A percentile compares a stretch with the other conserved stretches of the same genome.
These are phyloP conservation scores for Calonectria naviculata DNA, from an alignment of 2,329 filamentous ascomycete species.

Conservation along the genomic window DNA sequence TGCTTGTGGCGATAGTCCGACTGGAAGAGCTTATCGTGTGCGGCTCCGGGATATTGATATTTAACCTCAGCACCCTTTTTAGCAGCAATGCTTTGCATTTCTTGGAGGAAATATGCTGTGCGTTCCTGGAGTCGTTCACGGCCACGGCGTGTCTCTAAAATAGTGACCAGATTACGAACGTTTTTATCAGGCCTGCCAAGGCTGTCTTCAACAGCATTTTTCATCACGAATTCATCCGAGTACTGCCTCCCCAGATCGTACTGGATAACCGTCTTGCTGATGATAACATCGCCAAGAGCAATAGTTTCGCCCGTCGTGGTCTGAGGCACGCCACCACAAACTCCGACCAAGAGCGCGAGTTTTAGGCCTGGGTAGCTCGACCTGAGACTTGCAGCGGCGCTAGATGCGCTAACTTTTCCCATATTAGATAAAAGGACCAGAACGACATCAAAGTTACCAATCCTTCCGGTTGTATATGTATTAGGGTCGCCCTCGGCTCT, in stretches of 20 bases:
- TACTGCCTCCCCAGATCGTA: conserved; percentile 43
- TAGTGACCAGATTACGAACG: conserved; percentile 40
- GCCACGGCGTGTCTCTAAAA: conserved; percentile 29
- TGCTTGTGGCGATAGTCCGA: conserved; percentile 47
- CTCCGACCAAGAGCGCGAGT: conserved; percentile 50
- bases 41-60: conserved; percentile 40
- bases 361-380: conserved; percentile 46
- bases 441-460: conserved; percentile 41
- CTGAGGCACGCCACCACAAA: conserved; percentile 51
- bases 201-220: conserved; percentile 37
- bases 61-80: background rate
- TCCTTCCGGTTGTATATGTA: conserved; percentile 35
- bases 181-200: conserved; percentile 34
- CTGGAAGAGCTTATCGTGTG: conserved; percentile 44
- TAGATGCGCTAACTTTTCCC: conserved; percentile 43
- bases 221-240: conserved; percentile 35
- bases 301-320: conserved; percentile 26
- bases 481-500: conserved; percentile 23
- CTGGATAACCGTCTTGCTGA: conserved; percentile 43
- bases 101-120: background rate
- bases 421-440: conserved; percentile 38
- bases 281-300: conserved; percentile 46
- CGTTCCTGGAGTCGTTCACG: background rate
- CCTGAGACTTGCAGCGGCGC: conserved; percentile 38
- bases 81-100: background rate